A percentile compares a stretch with the other conserved stretches of the same genome.
phyloP scores from a whole-genome alignment of 768 basidiomycete species.

The Tulasnella sp. region DNA sequence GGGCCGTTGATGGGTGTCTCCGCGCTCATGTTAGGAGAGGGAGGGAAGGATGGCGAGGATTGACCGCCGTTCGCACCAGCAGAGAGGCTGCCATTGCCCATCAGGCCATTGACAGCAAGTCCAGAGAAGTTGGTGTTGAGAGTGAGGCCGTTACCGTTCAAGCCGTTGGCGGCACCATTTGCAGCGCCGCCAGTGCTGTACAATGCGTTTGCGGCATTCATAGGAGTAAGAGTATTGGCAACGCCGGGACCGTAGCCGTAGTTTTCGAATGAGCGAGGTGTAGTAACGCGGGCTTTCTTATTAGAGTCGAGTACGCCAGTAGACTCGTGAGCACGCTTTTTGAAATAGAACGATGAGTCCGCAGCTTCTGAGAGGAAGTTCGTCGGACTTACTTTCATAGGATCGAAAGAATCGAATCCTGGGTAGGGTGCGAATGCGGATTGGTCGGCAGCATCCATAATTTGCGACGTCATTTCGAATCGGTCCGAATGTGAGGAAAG shows the following conservation, averaged over 20 bases:
- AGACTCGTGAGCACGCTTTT: slow-evolving; percentile 78
- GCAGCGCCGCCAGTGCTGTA: slow-evolving; percentile 12
- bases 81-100: slow-evolving; percentile 11
- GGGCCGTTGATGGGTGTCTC: slow-evolving; percentile 27
- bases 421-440: slow-evolving; percentile 13
- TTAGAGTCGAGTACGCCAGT: slow-evolving; percentile 65
- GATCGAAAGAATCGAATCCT: slow-evolving; percentile 22
- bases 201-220: slow-evolving; percentile 11
- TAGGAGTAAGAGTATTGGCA: slow-evolving; percentile 33
- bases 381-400: slow-evolving; percentile 22
- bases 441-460: slow-evolving; percentile 11
- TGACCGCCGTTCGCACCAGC: background rate
- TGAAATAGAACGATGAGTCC: background rate
- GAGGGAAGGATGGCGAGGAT: slow-evolving; percentile 31
- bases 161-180: slow-evolving; percentile 5
- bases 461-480: slow-evolving; percentile 13
- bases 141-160: slow-evolving; percentile 1
- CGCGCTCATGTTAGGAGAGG: slow-evolving; percentile 18
- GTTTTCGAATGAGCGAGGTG: slow-evolving; percentile 65
- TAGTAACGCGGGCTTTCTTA: slow-evolving; percentile 65
- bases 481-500: slow-evolving; percentile 8
- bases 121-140: slow-evolving; percentile 10
- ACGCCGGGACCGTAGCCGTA: slow-evolving; percentile 80
- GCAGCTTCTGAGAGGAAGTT: slow-evolving; percentile 7
- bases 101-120: background rate